Percentiles rank a stretch among this genome's conserved stretches.
These are phyloP conservation scores for Phytophthora cryptogea DNA, from an alignment of 352 stramenopile genomes.

Conservation along the genomic window DNA sequence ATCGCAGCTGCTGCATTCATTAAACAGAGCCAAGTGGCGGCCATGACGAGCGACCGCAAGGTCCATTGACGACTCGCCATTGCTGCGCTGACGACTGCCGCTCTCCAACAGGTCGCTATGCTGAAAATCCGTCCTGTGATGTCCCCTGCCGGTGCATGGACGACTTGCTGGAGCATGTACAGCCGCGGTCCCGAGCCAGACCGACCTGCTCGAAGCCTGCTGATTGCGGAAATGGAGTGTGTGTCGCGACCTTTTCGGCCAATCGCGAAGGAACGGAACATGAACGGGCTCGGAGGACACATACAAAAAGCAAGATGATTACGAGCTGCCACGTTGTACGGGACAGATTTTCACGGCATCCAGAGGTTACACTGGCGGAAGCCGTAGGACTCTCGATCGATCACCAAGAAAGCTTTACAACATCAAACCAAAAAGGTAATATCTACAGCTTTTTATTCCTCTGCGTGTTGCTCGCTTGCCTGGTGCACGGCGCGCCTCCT, in stretches of 20 bases:
- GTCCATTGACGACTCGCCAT: slow-evolving; percentile 2
- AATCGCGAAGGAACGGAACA: slow-evolving; percentile 18
- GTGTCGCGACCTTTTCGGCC: slow-evolving; percentile 11
- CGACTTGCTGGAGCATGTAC: slow-evolving; percentile 6
- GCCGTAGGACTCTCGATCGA: neutral
- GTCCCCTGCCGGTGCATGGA: slow-evolving; percentile 12
- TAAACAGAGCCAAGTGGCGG: slow-evolving; percentile 15
- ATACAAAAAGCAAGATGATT: slow-evolving; percentile 8
- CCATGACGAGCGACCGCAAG: slow-evolving; percentile 15
- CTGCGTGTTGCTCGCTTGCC: slow-evolving; percentile 3
- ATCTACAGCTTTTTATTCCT: slow-evolving; percentile 18
- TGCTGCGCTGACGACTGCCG: neutral
- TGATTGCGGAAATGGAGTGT: slow-evolving; percentile 11
- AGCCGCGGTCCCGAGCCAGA: neutral
- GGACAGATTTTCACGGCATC: slow-evolving; percentile 2
- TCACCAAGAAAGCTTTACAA: slow-evolving; percentile 3
- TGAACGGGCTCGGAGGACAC: neutral
- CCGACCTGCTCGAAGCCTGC: neutral
- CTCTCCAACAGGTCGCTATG: neutral
- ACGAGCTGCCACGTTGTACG: neutral
- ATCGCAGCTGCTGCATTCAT: slow-evolving; percentile 7
- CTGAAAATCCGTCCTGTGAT: neutral
- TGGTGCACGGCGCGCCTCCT: slow-evolving; percentile 1
- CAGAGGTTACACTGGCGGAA: too few species aligned
- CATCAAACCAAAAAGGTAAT: slow-evolving; percentile 11